A percentile compares a stretch with the other conserved stretches of the same genome.
Conservation (phyloP, 306 rosid genomes). For the Cucumis hystrix region DNA sequence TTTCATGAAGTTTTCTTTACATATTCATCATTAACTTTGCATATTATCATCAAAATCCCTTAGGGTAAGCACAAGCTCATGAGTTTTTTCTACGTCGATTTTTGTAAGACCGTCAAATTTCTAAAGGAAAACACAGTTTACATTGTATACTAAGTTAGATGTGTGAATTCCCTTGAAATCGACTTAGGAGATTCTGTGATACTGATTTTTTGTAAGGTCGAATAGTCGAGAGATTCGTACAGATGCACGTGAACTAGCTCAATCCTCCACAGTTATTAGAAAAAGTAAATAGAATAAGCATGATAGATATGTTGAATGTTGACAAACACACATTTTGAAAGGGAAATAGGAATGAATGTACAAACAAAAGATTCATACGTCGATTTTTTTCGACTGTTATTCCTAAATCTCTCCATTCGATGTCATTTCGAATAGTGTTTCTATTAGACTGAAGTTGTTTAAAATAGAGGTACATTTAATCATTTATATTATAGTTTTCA, state of each 20-base stretch:
- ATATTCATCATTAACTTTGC: neutral
- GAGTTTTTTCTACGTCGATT: no score
- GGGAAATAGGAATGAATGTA: neutral
- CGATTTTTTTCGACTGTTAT: neutral
- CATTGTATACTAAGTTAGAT: neutral
- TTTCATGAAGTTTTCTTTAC: neutral
- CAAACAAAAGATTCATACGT: neutral
- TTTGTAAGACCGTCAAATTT: neutral
- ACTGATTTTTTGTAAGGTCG: neutral
- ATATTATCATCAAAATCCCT: neutral
- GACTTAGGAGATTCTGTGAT: neutral
- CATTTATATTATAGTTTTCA: conserved; percentile 2
- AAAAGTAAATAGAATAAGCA: conserved; percentile 2
- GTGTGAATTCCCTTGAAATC: neutral
- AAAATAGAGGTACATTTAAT: conserved; percentile 6
- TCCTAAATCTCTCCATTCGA: neutral
- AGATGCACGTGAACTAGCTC: neutral
- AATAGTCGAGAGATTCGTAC: neutral
- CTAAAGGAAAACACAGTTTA: neutral
- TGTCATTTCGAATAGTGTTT: neutral
- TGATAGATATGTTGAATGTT: neutral
- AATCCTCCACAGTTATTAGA: neutral
- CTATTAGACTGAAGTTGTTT: neutral
- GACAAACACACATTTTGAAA: neutral
- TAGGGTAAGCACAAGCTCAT: neutral